Base-by-base conservation (phyloP, 1,139 yeast species). In the Candida glucosophila region DNA sequence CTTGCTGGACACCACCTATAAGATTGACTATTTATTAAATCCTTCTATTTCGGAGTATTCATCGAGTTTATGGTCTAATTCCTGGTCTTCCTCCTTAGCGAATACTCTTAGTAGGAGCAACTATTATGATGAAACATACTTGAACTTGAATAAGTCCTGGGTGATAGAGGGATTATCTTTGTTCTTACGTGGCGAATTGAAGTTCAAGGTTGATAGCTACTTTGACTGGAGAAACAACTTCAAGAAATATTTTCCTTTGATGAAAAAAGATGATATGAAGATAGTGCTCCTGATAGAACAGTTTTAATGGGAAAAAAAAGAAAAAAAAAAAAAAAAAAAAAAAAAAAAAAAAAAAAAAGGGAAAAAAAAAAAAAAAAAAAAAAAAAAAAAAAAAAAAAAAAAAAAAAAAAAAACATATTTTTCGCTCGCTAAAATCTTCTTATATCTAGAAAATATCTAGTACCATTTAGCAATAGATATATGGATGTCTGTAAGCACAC, bases 171-270 rank as follows among this genome's bases (percentile, higher is more conserved):
- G 60, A 1, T 44, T 57, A 16, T 34, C 39, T 10, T 32, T 56
- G 22, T 35, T 60, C 6, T 30, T 52, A 15, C 40, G 41, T 3
- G 49, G 49, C 9, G 49, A 49, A 30, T 32, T 64, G 25, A 52
- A 49, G 34, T 51, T 59, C 26, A 43, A 42, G 21, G 39, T 62
- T 20, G 62, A 57, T 33, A 43, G 40, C 11, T 45, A 40, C 22
- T 28, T 44, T 10, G 70, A 63, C 36, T 64, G 71, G 71, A 44
- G 67, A 34, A 46, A 49, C 23, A 45, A 52, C 23, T 57, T 49
- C 36, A 50, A 49, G 26, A 32, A 41, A 11, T 37, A 41, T 23
- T 44, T 59, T 17, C 45, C 42, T 12, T 33, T 35, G 10, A 38
- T 63, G 31, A 46, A 45, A 23, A 44, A 33, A 12, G 41, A 39